Conservation (phyloP, 1,139 yeast genomes). For the Meyerozyma carpophila region DNA sequence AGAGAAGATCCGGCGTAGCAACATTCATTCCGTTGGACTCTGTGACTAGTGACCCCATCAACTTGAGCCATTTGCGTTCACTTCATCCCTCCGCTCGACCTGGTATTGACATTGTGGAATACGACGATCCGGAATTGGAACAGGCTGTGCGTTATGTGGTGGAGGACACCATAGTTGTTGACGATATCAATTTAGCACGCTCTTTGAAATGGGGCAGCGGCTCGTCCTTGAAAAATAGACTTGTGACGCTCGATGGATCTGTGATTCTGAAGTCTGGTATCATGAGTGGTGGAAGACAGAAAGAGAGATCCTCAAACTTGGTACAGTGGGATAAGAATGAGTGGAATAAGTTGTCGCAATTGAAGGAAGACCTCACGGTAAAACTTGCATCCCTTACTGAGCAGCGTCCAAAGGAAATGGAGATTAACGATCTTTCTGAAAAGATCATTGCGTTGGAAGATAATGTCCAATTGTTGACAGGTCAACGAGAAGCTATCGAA, state of each 20-base stretch:
- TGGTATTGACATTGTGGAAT: conserved; percentile 68
- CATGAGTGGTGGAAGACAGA: conserved; percentile 81
- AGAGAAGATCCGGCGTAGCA: conserved; percentile 79
- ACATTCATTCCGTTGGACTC: conserved; percentile 88
- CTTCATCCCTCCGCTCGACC: conserved; percentile 55
- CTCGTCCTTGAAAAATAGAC: conserved; percentile 43
- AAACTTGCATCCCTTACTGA: conserved; percentile 48
- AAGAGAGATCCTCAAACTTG: conserved; percentile 26
- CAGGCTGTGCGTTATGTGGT: conserved; percentile 79
- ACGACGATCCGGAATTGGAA: conserved; percentile 58
- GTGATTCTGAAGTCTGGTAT: conserved; percentile 80
- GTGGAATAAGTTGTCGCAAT: conserved; percentile 48
- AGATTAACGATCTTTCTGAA: conserved; percentile 52
- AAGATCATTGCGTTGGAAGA: conserved; percentile 54
- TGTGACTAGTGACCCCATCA: conserved; percentile 47
- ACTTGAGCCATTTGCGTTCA: conserved; percentile 56
- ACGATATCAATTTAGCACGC: conserved; percentile 62
- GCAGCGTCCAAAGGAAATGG: conserved; percentile 49
- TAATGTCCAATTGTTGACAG: conserved; percentile 46
- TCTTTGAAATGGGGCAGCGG: conserved; percentile 59
- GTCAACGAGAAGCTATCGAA: conserved; percentile 43
- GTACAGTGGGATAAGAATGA: conserved; percentile 72
- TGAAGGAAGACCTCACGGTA: conserved; percentile 57
- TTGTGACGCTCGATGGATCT: conserved; percentile 82
- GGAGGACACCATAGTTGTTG: conserved; percentile 79